Evolutionary conservation across 768 basidiomycete species (phyloP).

Genomic region (Rickenella mellea): DNA sequence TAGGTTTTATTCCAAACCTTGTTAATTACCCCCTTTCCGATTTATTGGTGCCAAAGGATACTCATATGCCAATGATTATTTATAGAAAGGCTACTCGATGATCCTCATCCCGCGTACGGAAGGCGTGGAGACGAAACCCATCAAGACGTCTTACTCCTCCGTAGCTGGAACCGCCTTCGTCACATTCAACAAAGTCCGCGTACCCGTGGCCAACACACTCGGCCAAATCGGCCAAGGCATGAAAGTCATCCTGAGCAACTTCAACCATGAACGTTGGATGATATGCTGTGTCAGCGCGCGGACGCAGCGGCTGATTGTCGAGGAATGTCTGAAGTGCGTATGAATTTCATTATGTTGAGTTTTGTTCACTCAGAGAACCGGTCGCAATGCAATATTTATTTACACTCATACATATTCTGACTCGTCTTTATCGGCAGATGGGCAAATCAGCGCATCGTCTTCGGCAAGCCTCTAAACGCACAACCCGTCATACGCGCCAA

Average conservation of each 20-base stretch:
- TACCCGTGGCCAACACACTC: slow-evolving; percentile 81
- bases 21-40: too few relatives aligned
- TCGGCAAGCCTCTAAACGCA: slow-evolving; percentile 74
- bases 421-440: slow-evolving; percentile 45
- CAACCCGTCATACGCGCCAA: slow-evolving; percentile 87
- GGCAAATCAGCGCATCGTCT: slow-evolving; percentile 82
- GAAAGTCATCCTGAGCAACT: slow-evolving; percentile 74
- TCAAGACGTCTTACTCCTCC: slow-evolving; percentile 89
- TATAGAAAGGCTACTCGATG: slow-evolving; percentile 62
- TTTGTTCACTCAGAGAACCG: not conserved
- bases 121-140: slow-evolving; percentile 72
- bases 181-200: slow-evolving; percentile 70
- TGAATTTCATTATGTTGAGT: not conserved
- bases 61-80: too few relatives aligned
- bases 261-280: slow-evolving; percentile 91
- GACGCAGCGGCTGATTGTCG: slow-evolving; percentile 73
- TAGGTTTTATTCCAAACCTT: slow-evolving; percentile 16
- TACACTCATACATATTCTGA: slow-evolving; percentile 9
- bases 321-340: slow-evolving; percentile 78
- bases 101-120: slow-evolving; percentile 66
- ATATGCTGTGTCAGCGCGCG: slow-evolving; percentile 61
- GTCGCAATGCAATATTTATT: too few relatives aligned
- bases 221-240: slow-evolving; percentile 80
- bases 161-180: slow-evolving; percentile 88
- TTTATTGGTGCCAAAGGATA: too few relatives aligned